Evolutionary conservation across 345 rosid species (phyloP), one percentile per base, ranked within the genome.

Genomic region (Raphanus sativus): DNA sequence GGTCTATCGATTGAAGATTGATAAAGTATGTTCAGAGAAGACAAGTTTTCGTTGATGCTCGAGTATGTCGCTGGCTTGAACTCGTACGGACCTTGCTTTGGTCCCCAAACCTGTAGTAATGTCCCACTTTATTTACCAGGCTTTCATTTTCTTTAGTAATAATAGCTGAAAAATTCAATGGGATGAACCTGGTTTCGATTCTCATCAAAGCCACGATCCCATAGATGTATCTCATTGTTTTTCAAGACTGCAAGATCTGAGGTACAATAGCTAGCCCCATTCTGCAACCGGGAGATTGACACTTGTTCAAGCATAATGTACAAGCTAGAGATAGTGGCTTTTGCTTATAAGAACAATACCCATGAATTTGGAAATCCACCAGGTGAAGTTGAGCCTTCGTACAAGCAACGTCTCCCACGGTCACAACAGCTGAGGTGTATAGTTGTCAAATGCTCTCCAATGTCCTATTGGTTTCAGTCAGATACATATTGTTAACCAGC

Each of bases 201-300:
- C 8, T 86, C 89, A 11, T 89, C 97, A 7, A 85, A 94, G 58
- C 98, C 95, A 34, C 91, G 85, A 75, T 94, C 97, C 98, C 95
- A 89, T 48, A 87, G 82, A 62, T 92, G 97, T 70, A 88, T 81
- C 84, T 94, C 99, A 68, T 82, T 89, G 81, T 90, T 94, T 87
- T 90, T 88, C 77, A 90, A 32, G 62, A 94, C 68, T 4, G 91
- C 80, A 40, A 94, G 98, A 79, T 89, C 97, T 10, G 95, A 90
- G 54, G 96, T 86, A 77, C 89, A 90, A 85, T 84, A 83, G 40
- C 86, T 68, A 30, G 96, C 97, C 15, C 96, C 97, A 62, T 84
- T 91, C 98, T 78, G 58, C 48, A n/a, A n/a, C n/a, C n/a, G n/a
- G n/a, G n/a, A n/a, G n/a, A n/a, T n/a, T n/a, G n/a, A n/a, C n/a